phyloP scores from a whole-genome alignment of 139 green algal species.

The Haematococcus sp. region DNA sequence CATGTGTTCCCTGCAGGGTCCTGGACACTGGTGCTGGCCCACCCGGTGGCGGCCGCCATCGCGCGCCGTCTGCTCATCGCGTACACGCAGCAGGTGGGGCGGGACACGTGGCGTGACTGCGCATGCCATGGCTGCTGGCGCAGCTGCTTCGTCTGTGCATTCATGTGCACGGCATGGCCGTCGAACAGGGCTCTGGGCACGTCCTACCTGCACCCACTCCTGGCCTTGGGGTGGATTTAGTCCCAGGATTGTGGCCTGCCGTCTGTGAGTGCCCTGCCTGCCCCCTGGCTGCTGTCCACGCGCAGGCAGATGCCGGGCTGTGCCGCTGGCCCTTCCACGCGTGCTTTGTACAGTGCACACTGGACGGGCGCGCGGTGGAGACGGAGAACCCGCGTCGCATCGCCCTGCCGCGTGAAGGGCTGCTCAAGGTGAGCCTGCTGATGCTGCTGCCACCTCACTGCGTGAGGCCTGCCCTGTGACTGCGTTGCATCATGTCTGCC shows the following conservation, averaged over 20 bases:
- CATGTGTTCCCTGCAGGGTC: not conserved
- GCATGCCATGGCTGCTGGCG: too few species aligned
- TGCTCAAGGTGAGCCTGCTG: not conserved
- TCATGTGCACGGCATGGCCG: too few species aligned
- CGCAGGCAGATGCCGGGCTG: not conserved
- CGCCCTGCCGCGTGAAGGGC: not conserved
- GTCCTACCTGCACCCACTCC: conserved; percentile 13
- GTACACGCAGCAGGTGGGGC: conserved; percentile 17
- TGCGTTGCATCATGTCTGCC: not conserved
- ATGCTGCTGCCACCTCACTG: too few species aligned
- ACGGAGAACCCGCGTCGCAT: not conserved
- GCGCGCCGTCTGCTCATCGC: conserved; percentile 9
- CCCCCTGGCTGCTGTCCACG: not conserved
- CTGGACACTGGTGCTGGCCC: conserved; percentile 5
- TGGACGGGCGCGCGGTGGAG: not conserved
- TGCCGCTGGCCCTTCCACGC: conserved; percentile 11
- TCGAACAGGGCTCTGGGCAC: too few species aligned
- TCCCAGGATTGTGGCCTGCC: too few species aligned
- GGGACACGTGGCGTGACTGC: too few species aligned
- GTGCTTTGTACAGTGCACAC: conserved; percentile 4
- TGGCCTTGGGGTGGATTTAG: too few species aligned
- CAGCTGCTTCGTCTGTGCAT: too few species aligned
- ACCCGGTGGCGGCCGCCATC: not conserved
- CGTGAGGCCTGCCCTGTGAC: too few species aligned
- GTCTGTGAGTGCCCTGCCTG: too few species aligned